Evolutionary conservation across 75 land plant species (phyloP).

Genomic region (Cryptomeria japonica): DNA sequence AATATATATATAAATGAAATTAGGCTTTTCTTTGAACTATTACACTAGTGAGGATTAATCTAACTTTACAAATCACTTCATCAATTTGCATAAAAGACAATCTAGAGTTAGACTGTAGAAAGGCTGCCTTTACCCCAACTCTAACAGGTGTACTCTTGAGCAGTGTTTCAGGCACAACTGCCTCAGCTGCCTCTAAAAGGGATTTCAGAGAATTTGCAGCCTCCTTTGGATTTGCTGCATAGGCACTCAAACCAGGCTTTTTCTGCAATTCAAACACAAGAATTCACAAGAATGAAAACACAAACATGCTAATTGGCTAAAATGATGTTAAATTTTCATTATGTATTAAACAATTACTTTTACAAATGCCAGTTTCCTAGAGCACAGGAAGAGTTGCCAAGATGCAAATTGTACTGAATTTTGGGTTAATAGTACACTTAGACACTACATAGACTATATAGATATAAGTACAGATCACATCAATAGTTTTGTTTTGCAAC

Average conservation of each 20-base stretch:
- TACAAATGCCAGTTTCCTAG: not conserved
- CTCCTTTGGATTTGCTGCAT: constrained; percentile 57
- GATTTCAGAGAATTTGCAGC: constrained; percentile 72
- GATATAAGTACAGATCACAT: not conserved
- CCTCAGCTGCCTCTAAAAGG: constrained; percentile 70
- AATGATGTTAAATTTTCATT: not conserved
- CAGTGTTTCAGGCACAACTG: constrained; percentile 60
- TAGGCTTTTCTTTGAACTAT: not conserved
- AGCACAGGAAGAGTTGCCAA: not conserved
- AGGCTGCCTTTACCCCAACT: constrained; percentile 67
- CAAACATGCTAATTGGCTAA: not conserved
- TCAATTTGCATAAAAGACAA: constrained; percentile 4
- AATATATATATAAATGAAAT: not conserved
- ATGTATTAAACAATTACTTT: not conserved
- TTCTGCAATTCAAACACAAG: constrained; percentile 28
- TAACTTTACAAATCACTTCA: not conserved
- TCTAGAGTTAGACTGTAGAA: not conserved
- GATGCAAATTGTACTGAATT: not conserved
- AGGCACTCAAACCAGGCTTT: constrained; percentile 87
- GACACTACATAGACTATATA: not conserved
- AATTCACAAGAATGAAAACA: not conserved
- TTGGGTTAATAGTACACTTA: not conserved
- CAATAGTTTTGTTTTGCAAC: not conserved
- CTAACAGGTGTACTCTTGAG: constrained; percentile 74
- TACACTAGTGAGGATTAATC: not conserved